phyloP scores from a whole-genome alignment of 768 basidiomycete species.

The Tylopilus intermedius region DNA sequence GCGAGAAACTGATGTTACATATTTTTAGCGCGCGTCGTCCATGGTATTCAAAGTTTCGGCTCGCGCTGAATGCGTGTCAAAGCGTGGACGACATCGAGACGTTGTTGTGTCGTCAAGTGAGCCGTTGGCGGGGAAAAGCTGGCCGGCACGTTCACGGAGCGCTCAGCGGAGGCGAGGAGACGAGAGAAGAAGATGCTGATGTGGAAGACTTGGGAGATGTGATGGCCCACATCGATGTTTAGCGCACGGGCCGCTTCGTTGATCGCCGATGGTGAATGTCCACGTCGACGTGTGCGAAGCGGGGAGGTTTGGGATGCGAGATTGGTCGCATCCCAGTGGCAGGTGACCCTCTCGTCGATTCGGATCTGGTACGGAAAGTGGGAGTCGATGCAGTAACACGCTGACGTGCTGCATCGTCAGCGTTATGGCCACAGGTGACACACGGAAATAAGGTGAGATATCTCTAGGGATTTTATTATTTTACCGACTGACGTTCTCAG shows the following conservation, averaged over 20 bases:
- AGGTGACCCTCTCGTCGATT: neutral
- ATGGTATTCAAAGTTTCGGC: slow-evolving; percentile 55
- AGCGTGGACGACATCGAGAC: slow-evolving; percentile 44
- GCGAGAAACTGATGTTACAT: neutral
- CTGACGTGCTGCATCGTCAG: neutral
- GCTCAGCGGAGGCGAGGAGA: neutral
- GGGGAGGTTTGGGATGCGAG: neutral
- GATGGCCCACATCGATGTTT: neutral
- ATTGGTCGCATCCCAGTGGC: neutral
- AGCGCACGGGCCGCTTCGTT: neutral
- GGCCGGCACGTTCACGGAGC: slow-evolving; percentile 1
- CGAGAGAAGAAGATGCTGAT: slow-evolving; percentile 2
- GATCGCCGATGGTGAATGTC: neutral
- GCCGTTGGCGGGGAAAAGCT: slow-evolving; percentile 46
- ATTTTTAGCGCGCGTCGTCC: slow-evolving; percentile 38
- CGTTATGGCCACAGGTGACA: neutral
- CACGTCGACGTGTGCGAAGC: neutral
- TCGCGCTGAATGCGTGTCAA: slow-evolving; percentile 38
- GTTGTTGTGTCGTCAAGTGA: slow-evolving; percentile 41
- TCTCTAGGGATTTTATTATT: no score
- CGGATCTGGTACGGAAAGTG: neutral
- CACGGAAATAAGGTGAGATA: neutral
- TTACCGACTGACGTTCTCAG: neutral
- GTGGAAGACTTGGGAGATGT: slow-evolving; percentile 2
- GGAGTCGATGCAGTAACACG: neutral